These are phyloP conservation scores for Bothriochloa decipiens DNA, from an alignment of 176 grass and related monocot species.

Conservation along the genomic window DNA sequence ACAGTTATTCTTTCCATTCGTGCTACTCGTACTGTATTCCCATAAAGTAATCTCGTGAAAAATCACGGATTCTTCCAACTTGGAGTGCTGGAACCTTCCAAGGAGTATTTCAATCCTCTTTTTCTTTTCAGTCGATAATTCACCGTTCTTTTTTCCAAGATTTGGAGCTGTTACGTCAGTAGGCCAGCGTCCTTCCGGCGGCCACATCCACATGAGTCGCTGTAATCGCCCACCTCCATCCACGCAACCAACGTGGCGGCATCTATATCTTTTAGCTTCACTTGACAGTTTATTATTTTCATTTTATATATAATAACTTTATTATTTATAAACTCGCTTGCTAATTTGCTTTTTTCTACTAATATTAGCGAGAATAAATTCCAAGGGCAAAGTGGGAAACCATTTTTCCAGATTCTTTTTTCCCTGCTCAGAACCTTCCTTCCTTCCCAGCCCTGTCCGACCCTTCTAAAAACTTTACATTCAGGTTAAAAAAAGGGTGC, in stretches of 20 bases:
- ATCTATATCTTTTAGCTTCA: background rate
- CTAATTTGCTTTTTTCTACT: background rate
- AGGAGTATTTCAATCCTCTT: background rate
- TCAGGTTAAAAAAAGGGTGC: constrained; percentile 53
- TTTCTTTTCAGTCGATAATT: background rate
- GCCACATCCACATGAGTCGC: background rate
- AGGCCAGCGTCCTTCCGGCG: constrained; percentile 29
- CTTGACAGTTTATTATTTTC: background rate
- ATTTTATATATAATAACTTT: background rate
- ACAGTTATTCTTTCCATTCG: background rate
- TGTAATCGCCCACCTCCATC: background rate
- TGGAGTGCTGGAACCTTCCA: background rate
- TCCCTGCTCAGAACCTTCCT: background rate
- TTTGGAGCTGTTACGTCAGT: constrained; percentile 3
- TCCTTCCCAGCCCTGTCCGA: background rate
- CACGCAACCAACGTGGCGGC: constrained; percentile 16
- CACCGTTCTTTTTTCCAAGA: background rate
- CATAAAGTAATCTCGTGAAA: background rate
- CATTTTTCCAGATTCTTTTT: background rate
- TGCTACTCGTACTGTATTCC: no score
- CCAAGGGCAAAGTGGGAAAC: background rate
- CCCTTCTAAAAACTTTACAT: constrained; percentile 54
- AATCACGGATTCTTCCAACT: background rate
- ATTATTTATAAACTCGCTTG: background rate
- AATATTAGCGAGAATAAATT: background rate